Evolutionary conservation across 2,329 filamentous ascomycete genomes (phyloP).

Genomic region (Talaromyces pinophilus): DNA sequence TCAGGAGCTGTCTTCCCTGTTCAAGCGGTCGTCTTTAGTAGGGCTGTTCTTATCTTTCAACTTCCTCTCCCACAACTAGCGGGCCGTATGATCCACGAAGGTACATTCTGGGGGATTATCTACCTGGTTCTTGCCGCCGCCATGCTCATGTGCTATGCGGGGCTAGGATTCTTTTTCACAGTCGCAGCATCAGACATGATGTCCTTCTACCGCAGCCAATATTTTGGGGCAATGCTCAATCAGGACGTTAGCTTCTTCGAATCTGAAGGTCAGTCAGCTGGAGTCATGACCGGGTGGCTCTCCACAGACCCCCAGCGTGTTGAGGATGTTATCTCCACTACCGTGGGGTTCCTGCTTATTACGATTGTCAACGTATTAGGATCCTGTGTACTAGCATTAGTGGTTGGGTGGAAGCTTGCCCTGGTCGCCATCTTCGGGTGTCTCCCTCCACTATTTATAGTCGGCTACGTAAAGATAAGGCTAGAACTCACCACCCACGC

Average conservation of each 20-base stretch:
- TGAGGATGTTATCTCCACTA: not conserved
- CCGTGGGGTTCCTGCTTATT: not conserved
- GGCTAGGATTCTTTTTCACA: not conserved
- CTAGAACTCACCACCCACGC: slow-evolving; percentile 52
- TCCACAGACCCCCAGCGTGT: not conserved
- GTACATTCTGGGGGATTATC: not conserved
- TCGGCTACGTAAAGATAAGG: slow-evolving; percentile 46
- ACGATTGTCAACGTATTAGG: slow-evolving; percentile 74
- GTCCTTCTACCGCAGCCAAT: slow-evolving; percentile 40
- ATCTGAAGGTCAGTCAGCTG: slow-evolving; percentile 80
- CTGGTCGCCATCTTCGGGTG: slow-evolving; percentile 70
- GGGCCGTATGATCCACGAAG: not conserved
- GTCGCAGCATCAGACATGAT: not conserved
- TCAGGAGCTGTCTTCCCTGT: not conserved
- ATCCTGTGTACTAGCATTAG: slow-evolving; percentile 68
- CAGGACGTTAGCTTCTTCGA: slow-evolving; percentile 95
- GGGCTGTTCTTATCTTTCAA: not conserved
- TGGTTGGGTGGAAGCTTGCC: slow-evolving; percentile 85
- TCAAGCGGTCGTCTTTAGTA: not conserved
- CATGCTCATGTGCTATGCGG: not conserved
- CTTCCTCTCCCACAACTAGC: not conserved
- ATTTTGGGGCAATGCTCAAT: slow-evolving; percentile 80
- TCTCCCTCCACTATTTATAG: slow-evolving; percentile 41
- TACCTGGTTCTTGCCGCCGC: not conserved
- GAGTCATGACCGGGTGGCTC: slow-evolving; percentile 74